Evolutionary conservation across 306 rosid species (phyloP), one percentile per base, ranked within the genome.

Genomic region (Carpinus viminea): DNA sequence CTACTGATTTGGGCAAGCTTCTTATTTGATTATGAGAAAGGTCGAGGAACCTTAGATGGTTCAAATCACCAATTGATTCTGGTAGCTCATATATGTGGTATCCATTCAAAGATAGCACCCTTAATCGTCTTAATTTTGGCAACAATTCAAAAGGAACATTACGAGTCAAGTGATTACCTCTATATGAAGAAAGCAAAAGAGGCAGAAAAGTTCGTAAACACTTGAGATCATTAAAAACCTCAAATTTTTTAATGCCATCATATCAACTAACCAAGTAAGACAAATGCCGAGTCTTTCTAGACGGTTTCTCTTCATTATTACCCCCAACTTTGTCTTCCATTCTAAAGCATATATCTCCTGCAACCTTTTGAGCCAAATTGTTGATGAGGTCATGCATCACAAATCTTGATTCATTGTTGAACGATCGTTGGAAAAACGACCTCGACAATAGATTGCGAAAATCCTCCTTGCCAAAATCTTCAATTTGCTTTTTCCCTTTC

Each of bases 131-230:
- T 0, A 68, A 38, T 0, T 43, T 45, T 10, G 66, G 55, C 12
- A 77, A 15, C 0, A 41, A 0, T 0, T 43, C 7, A 53, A 1
- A 71, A 51, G 2, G 0, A 34, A 53, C 26, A 4, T 53, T 13
- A 0, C 31, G 31, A 28, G 43, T 4, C 43, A 38, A 38, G 6
- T 4, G 5, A 38, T 6, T 4, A 0, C 38, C 38, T 36, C 0
- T n/a, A n/a, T n/a, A n/a, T n/a, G n/a, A n/a, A 24, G 26, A 1
- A 38, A 4, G 43, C 51, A 15, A 2, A 26, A 61, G 41, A 1
- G n/a, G 43, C 5, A 94, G 81, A 31, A 92, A 71, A 96, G 97
- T 47, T 92, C 98, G 77, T 82, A 94, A 34, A 92, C 89, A 2
- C 5, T 1, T 26, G 12, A 24, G 18, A 11, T 61, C 16, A 0